Evolutionary conservation across 1,284 basidiomycete genomes (phyloP), one percentile per base, ranked within the genome.

Genomic region (Cryptococcus amylolentus): DNA sequence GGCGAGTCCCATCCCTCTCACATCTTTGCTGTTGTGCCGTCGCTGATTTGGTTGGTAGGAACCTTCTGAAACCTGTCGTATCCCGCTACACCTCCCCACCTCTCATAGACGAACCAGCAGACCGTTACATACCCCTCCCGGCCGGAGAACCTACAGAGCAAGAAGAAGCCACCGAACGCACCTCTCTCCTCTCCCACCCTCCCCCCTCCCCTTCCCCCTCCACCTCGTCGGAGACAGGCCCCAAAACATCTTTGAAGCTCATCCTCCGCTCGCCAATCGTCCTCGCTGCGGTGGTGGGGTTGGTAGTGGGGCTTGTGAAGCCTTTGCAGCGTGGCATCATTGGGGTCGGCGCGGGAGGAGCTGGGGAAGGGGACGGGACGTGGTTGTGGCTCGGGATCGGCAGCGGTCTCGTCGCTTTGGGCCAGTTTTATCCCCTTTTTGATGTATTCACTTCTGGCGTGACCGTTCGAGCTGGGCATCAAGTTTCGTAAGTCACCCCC

Each of bases 261-360:
- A 28, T 43, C 13, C 13, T 46, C 31, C 43, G 46, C 49, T 58
- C 57, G 23, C 50, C 60, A 2, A 38, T 54, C 23, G 27, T 63
- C 47, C 46, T 73, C 35, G 66, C 72, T 2, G 52, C 66, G 2
- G 46, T 69, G 1, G 28, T 69, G 3, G 71, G 72, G 1, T 58
- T 77, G 7, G 18, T 69, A 8, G 60, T 77, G 18, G 68, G 68
- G 10, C 38, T 71, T 4, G 63, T 75, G 51, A 73, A 73, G 50
- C 69, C 67, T 7, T 40, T 75, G 10, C 66, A 72, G 51, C 50
- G 63, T 16, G 35, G 58, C 28, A 5, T 68, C 16, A 54, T 69
- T 13, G 71, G 72, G 12, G 37, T 51, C 1, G 51, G 49, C 10
- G 53, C 46, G 16, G 56, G 50, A 20, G 52, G 43, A 4, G 31